Evolutionary conservation across 345 rosid species (phyloP).

Genomic region (Firmiana major): DNA sequence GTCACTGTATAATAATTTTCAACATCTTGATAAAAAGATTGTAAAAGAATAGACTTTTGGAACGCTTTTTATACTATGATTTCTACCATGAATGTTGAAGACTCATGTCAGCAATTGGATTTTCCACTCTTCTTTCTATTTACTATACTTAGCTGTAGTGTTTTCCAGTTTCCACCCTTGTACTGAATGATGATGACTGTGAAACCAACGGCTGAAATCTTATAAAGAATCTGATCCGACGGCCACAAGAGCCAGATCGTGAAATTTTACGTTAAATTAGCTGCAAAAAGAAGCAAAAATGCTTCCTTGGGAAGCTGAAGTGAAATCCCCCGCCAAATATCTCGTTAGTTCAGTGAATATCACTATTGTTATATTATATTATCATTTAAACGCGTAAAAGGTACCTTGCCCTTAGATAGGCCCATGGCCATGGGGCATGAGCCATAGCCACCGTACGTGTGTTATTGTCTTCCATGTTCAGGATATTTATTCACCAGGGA

Average conservation of each 20-base stretch:
- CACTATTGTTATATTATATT: not conserved
- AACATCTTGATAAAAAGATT: not conserved
- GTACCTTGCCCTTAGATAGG: not conserved
- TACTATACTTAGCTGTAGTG: not conserved
- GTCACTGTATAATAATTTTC: not conserved
- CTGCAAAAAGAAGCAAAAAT: not conserved
- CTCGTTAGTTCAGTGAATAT: slow-evolving; percentile 2
- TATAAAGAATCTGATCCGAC: not conserved
- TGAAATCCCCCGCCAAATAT: not conserved
- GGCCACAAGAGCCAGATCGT: not conserved
- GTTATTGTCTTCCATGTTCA: not conserved
- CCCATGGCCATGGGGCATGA: too few species aligned
- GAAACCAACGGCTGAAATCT: not conserved
- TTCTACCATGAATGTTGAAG: slow-evolving; percentile 1
- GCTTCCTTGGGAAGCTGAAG: slow-evolving; percentile 1
- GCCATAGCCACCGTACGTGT: not conserved
- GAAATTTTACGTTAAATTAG: not conserved
- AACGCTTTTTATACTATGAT: not conserved
- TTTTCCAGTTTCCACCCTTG: not conserved
- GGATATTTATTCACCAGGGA: not conserved
- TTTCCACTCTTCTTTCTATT: not conserved
- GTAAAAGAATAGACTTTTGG: not conserved
- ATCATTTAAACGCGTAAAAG: not conserved
- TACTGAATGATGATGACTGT: not conserved
- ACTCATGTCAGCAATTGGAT: slow-evolving; percentile 8